These are phyloP conservation scores for Mediolabrus comicus DNA, from an alignment of 108 stramenopile species.

Conservation along the genomic window DNA sequence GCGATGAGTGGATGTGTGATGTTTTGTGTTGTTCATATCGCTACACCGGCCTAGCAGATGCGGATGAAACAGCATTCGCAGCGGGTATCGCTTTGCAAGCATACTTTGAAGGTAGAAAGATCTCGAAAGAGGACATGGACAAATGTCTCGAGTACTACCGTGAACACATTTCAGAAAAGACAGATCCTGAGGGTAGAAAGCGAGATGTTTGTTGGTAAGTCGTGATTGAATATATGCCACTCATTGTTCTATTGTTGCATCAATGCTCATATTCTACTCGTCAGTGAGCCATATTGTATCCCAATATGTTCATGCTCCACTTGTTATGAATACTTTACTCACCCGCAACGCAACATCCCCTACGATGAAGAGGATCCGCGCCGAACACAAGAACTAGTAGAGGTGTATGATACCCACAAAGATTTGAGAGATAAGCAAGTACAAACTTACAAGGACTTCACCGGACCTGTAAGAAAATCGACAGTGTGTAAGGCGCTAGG, in stretches of 20 bases:
- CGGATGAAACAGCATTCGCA: constrained; percentile 51
- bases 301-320: constrained; percentile 15
- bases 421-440: constrained; percentile 32
- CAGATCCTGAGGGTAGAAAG: constrained; percentile 42
- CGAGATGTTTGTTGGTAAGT: constrained; percentile 46
- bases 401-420: constrained; percentile 41
- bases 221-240: background rate
- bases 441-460: constrained; percentile 35
- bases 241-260: background rate
- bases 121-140: constrained; percentile 47
- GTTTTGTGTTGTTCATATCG: constrained; percentile 41
- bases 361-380: constrained; percentile 38
- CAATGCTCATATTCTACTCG: background rate
- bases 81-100: constrained; percentile 54
- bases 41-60: constrained; percentile 46
- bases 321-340: constrained; percentile 15
- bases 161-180: constrained; percentile 44
- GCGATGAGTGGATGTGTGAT: constrained; percentile 56
- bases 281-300: constrained; percentile 44
- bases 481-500: constrained; percentile 35
- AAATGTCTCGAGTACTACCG: constrained; percentile 52
- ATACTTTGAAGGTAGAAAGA: constrained; percentile 54
- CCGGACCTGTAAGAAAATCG: constrained; percentile 42
- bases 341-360: constrained; percentile 32
- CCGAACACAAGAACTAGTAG: constrained; percentile 29